Evolutionary conservation across 2,329 filamentous ascomycete species (phyloP).

Genomic region (Xylaria sp.): DNA sequence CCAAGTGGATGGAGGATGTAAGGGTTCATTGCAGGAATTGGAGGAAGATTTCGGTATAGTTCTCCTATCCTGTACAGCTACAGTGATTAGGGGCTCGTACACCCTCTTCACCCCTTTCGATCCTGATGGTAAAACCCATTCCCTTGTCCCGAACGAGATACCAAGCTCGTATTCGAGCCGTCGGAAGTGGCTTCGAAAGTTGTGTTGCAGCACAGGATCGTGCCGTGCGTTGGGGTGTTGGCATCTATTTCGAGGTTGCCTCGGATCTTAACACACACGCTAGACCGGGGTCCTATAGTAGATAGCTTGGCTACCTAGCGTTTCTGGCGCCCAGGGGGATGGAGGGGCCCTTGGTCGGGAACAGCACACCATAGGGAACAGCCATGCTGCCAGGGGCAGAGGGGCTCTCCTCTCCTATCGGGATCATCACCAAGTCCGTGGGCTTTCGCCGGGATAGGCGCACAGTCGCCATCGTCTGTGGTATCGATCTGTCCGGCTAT

Average conservation of each 20-base stretch:
- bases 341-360: neutral
- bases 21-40: slow-evolving; percentile 21
- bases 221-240: slow-evolving; percentile 10
- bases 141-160: slow-evolving; percentile 10
- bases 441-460: slow-evolving; percentile 23
- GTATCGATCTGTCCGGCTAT: slow-evolving; percentile 4
- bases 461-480: slow-evolving; percentile 28
- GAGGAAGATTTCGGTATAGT: slow-evolving; percentile 20
- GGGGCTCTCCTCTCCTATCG: slow-evolving; percentile 14
- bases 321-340: neutral
- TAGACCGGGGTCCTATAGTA: neutral
- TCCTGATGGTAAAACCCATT: slow-evolving; percentile 6
- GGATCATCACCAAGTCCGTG: slow-evolving; percentile 19
- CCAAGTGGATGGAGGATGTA: slow-evolving; percentile 17
- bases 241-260: slow-evolving; percentile 16
- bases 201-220: slow-evolving; percentile 7
- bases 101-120: slow-evolving; percentile 15
- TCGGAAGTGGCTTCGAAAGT: slow-evolving; percentile 16
- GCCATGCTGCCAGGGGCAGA: slow-evolving; percentile 5
- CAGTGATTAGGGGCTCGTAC: slow-evolving; percentile 14
- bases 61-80: slow-evolving; percentile 20
- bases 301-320: too few species aligned
- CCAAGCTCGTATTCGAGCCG: slow-evolving; percentile 25
- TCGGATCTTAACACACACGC: slow-evolving; percentile 12
- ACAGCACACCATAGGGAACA: neutral